Conservation (phyloP, 805 yeast genomes). For the Saccharomycopsis amapae region DNA sequence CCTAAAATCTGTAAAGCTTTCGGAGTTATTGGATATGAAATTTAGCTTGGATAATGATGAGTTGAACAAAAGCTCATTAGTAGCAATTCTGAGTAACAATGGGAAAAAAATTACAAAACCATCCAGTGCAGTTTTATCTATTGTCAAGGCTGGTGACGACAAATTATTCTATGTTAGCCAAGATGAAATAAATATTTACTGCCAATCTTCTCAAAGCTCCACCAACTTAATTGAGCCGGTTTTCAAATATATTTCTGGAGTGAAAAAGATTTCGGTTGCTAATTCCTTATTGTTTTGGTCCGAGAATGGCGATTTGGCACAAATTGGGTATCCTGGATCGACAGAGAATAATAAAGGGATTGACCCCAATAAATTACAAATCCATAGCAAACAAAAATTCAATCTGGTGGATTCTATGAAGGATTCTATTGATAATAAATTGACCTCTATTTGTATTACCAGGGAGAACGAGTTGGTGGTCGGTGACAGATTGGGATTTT, state of each 20-base stretch:
- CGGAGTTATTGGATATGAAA: background rate
- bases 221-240: slow-evolving; percentile 31
- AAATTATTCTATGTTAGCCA: background rate
- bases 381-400: slow-evolving; percentile 4
- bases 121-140: no score
- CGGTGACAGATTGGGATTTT: slow-evolving; percentile 48
- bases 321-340: slow-evolving; percentile 23
- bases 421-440: slow-evolving; percentile 19
- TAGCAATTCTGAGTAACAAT: background rate
- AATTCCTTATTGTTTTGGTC: slow-evolving; percentile 36
- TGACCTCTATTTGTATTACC: slow-evolving; percentile 18
- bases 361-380: slow-evolving; percentile 20
- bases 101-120: no score
- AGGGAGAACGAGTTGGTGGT: slow-evolving; percentile 27
- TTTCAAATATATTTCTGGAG: slow-evolving; percentile 33
- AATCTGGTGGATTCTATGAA: background rate
- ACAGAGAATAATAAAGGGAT: no score
- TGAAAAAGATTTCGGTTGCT: slow-evolving; percentile 25
- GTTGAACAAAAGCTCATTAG: background rate
- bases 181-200: slow-evolving; percentile 3
- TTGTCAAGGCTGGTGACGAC: background rate
- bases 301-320: slow-evolving; percentile 34
- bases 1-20: no score
- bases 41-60: background rate
- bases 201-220: background rate